Base-by-base conservation (phyloP, 2,329 filamentous ascomycete species). In the Aspergillus sp. region DNA sequence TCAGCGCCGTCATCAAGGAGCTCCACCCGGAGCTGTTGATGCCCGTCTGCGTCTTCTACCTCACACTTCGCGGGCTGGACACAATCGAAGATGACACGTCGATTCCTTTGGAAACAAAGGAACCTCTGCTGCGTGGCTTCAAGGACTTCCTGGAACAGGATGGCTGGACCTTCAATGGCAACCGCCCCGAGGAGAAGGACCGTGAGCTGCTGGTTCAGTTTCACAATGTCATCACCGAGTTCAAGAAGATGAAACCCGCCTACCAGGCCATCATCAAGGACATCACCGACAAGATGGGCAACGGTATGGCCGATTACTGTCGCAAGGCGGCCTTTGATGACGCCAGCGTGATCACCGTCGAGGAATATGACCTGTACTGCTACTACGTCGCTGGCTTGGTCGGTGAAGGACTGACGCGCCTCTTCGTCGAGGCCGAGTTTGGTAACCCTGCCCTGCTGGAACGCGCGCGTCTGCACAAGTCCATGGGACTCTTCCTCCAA, bases 21-120 rank as follows among this genome's bases (percentile, higher is more conserved):
- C 85, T 99, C 47, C 93, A 97, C 74, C 92, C 92, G 1, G 94
- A 99, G 79, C 87, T 99, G 32, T 86, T 98, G 38, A 86, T 97
- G 42, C 92, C 95, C 23, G 85, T 98, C 49, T 88, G 89, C 58
- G 82, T 98, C 8, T 99, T 99, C 84, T 99, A 99, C 81, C 86
- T 99, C 27, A 86, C 92, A 56, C 84, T 99, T 57, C 91, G 95
- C 62, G 95, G 91, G 50, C 85, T 99, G 54, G 95, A 99, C 77
- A 99, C 95, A n/a, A 91, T 99, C 62, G 95, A 99, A 79, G 95
- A 99, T 82, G 95, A 99, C 78, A 98, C 97, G 88, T 96, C 92
- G 5, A 89, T 99, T 62, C 82, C 89, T 2, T 80, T 94, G 41
- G 84, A 86, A 65, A 88, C 85, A 72, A 99, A 99, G 81, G 90